Base-by-base conservation (phyloP, 2,329 filamentous ascomycete genomes). In the Periconia sp. region DNA sequence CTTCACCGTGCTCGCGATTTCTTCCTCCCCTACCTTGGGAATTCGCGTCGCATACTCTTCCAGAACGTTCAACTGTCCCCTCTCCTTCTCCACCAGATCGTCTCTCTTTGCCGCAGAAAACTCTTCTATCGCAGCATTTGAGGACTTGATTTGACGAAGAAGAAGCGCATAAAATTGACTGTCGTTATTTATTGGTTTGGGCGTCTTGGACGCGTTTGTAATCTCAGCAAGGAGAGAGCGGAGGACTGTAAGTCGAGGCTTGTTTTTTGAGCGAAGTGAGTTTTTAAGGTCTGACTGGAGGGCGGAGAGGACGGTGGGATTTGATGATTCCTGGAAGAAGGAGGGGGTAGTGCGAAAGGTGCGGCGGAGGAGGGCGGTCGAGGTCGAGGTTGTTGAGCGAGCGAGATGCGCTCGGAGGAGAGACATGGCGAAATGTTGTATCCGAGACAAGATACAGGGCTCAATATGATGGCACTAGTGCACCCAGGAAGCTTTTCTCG, bases 171-270 rank as follows among this genome's bases (percentile, higher is more conserved):
- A 80, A 41, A 92, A 77, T 60, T 87, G 82, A 51, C 80, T 78
- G 67, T 92, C 87, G 16, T 83, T 88, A 40, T 74, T 76, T 61
- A 92, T 82, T n/a, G 88, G 88, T 26, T 73, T 76, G 26, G 78
- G 63, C 11, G 87, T 89, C 72, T 92, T 92, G 65, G 84, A 86
- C 23, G 86, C 84, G 69, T 91, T 92, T 56, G 85, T 84, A 48
- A 87, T 83, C 50, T 86, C 81, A 22, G 86, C 78, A 52, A 92
- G 78, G 49, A 92, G 73, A 28, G 78, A 69, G 54, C 88, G 86
- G 35, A 92, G 78, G 25, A 89, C 87, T 26, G 80, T 73, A 18
- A 92, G 81, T 2, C 86, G 83, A 18, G 81, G 74, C 18, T 71
- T 74, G 59, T 78, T 73, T 58, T 77, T 77, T n/a, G 69, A 57